Percentiles rank a stretch among this genome's conserved stretches.
These are phyloP conservation scores for Ogataea glucozyma DNA, from an alignment of 805 yeast genomes.

Conservation along the genomic window DNA sequence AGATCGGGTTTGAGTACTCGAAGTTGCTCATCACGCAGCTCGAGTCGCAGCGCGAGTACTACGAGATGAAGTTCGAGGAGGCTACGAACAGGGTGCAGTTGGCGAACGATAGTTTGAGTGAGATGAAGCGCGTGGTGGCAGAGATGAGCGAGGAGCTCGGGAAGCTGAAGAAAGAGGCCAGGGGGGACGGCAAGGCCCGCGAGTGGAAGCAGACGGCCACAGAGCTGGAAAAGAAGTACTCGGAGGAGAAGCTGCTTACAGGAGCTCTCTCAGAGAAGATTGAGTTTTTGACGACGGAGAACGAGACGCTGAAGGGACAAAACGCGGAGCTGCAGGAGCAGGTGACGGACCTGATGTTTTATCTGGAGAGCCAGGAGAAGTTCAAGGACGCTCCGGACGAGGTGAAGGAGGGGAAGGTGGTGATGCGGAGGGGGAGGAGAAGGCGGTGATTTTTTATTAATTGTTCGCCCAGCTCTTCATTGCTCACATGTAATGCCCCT, in stretches of 20 bases:
- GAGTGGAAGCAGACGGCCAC: slow-evolving; percentile 19
- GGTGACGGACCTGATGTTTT: slow-evolving; percentile 78
- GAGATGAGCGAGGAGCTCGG: slow-evolving; percentile 13
- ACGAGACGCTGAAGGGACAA: slow-evolving; percentile 37
- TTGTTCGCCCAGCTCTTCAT: no score
- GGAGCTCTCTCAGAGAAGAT: slow-evolving; percentile 43
- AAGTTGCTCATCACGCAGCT: slow-evolving; percentile 75
- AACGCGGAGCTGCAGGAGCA: slow-evolving; percentile 60
- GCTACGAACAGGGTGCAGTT: slow-evolving; percentile 23
- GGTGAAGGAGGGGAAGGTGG: slow-evolving; percentile 67
- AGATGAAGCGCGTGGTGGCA: slow-evolving; percentile 32
- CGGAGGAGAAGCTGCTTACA: slow-evolving; percentile 50
- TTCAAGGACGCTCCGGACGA: slow-evolving; percentile 71
- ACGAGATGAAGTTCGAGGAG: slow-evolving; percentile 53
- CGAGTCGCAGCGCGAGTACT: slow-evolving; percentile 83
- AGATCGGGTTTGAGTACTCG: slow-evolving; percentile 74
- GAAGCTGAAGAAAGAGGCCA: slow-evolving; percentile 9
- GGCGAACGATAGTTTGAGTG: slow-evolving; percentile 26
- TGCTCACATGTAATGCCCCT: slow-evolving; percentile 21
- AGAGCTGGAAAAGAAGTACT: slow-evolving; percentile 31
- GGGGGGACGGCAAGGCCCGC: slow-evolving; percentile 23
- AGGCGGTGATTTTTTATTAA: background rate
- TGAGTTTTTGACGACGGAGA: slow-evolving; percentile 36
- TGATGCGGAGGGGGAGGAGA: slow-evolving; percentile 35
- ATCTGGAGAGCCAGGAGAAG: slow-evolving; percentile 69